Evolutionary conservation across 192 early-diverging fungal species (phyloP).

Genomic region (Podila clonocystis): DNA sequence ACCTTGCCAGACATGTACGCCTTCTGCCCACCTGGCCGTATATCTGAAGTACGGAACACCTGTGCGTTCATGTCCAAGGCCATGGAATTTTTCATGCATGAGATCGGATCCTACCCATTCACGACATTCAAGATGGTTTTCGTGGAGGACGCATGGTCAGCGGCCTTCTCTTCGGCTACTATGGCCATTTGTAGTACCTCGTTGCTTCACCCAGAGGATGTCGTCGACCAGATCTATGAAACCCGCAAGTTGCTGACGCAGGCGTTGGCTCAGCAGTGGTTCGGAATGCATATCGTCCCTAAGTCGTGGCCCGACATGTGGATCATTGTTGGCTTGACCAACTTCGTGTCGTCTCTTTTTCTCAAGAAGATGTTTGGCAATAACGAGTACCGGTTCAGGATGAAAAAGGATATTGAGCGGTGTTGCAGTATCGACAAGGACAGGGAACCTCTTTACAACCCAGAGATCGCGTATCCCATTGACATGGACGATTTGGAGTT

Average conservation of each 20-base stretch:
- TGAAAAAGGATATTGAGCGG: slow-evolving; percentile 87
- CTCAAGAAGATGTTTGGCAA: slow-evolving; percentile 84
- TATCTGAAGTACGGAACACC: slow-evolving; percentile 62
- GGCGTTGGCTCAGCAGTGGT: slow-evolving; percentile 92
- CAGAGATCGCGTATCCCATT: slow-evolving; percentile 59
- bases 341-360: slow-evolving; percentile 79
- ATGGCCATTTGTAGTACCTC: slow-evolving; percentile 78
- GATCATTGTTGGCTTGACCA: slow-evolving; percentile 85
- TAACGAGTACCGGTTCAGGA: slow-evolving; percentile 88
- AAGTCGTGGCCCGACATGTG: slow-evolving; percentile 86
- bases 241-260: slow-evolving; percentile 76
- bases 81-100: slow-evolving; percentile 87
- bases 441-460: slow-evolving; percentile 85
- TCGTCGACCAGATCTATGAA: slow-evolving; percentile 92
- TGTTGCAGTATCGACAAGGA: slow-evolving; percentile 87
- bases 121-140: slow-evolving; percentile 89
- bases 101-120: slow-evolving; percentile 90
- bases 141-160: slow-evolving; percentile 76
- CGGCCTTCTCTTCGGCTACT: slow-evolving; percentile 79
- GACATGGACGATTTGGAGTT: slow-evolving; percentile 76
- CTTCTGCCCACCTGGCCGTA: slow-evolving; percentile 72
- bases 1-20: slow-evolving; percentile 69
- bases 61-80: slow-evolving; percentile 59
- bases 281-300: slow-evolving; percentile 85
- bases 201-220: slow-evolving; percentile 73